Base-by-base conservation (phyloP, 139 green algal genomes). In the Tetradesmus lagerheimii region DNA sequence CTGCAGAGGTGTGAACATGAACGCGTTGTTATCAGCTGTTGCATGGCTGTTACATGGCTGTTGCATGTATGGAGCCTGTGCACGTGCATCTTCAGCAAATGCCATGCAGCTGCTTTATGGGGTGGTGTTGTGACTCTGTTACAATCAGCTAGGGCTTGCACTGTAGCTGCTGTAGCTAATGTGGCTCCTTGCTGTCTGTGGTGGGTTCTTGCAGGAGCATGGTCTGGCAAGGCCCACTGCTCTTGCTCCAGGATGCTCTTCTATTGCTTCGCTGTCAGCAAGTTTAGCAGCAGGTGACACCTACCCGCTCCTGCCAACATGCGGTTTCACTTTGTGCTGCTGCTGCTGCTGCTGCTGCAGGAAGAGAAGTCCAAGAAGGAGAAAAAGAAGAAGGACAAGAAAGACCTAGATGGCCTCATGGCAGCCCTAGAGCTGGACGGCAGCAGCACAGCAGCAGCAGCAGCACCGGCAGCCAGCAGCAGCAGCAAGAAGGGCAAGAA, bases 291-390 rank as follows among this genome's bases (percentile, higher is more conserved):
- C 47, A 62, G 47, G n/a, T n/a, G n/a, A n/a, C n/a, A n/a, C n/a
- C n/a, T n/a, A n/a, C n/a, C n/a, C n/a, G n/a, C 57, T 67, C 2
- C 20, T n/a, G 57, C 57, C n/a, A n/a, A 67, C 57, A 31, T 67
- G 57, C 23, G 15, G 57, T 31, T 67, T 0, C n/a, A 31, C 15
- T 4, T 2, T 23, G 29, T 23, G 31, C 71, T 43, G 67, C 71
- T 39, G 71, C 15, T 43, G 67, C 34, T 80, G 74, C n/a, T 43
- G 12, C 15, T 38, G 34, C 74, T 38, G 34, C 74, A 45, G 86
- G 94, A 95, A 88, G 93, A 95, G 89, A 92, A 94, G 90, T 91
- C 91, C n/a, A 91, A 94, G 86, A 93, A 93, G 78, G 80, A 83
- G 4, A 86, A 86, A 47, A 86, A 86, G 31, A 81, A 89, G 82